Percentiles rank a stretch among this genome's conserved stretches.
Conservation (phyloP, 495 filamentous ascomycete genomes). For the Tuber brumale region DNA sequence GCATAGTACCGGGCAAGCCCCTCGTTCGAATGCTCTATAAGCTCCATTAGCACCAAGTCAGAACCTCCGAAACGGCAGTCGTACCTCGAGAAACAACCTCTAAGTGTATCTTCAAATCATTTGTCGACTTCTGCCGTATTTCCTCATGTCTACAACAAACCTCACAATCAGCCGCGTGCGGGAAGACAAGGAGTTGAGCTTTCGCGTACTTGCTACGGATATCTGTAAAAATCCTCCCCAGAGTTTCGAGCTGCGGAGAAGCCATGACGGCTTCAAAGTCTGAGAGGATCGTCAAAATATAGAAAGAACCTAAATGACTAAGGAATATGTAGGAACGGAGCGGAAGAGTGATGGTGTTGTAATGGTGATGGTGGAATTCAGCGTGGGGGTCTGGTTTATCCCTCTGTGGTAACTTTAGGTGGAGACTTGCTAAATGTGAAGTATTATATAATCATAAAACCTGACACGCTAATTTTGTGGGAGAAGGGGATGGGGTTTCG, state of each 20-base stretch:
- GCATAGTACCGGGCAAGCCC: slow-evolving; percentile 61
- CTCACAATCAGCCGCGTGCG: slow-evolving; percentile 9
- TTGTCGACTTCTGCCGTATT: slow-evolving; percentile 42
- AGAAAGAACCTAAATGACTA: not conserved
- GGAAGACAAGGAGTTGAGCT: not conserved
- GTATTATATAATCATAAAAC: not conserved
- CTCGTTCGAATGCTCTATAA: slow-evolving; percentile 56
- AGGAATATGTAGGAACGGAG: not conserved
- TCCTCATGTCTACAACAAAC: slow-evolving; percentile 41
- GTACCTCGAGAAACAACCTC: slow-evolving; percentile 40
- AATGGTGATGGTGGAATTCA: not conserved
- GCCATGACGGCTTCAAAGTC: slow-evolving; percentile 27
- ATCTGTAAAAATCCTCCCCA: slow-evolving; percentile 39
- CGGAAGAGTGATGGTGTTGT: not conserved
- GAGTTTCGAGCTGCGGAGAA: slow-evolving; percentile 33
- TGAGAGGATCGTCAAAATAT: not conserved
- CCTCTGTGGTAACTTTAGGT: not conserved
- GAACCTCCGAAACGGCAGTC: slow-evolving; percentile 1
- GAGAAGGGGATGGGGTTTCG: too few species aligned
- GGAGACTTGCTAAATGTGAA: not conserved
- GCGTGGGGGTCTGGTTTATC: not conserved
- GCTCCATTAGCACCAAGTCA: slow-evolving; percentile 11
- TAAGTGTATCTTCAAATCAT: slow-evolving; percentile 38
- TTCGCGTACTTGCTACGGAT: slow-evolving; percentile 42
- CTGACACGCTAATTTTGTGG: not conserved